These are phyloP conservation scores for Pseudocercospora macadamiae DNA, from an alignment of 2,329 filamentous ascomycete species.

Conservation along the genomic window DNA sequence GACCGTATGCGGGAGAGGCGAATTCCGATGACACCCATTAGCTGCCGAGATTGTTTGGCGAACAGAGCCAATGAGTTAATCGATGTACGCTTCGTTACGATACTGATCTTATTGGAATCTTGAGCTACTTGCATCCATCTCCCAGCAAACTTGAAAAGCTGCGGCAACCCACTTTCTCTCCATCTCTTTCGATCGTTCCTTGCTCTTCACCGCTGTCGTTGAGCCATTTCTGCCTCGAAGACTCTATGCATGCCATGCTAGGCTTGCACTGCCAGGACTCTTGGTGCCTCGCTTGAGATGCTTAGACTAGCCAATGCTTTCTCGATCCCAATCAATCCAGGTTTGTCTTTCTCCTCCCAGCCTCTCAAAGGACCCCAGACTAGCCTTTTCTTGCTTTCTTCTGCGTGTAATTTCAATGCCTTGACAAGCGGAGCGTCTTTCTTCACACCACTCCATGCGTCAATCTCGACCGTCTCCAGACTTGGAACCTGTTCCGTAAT, in stretches of 20 bases:
- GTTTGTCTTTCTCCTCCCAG: conserved; percentile 47
- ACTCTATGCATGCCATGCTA: conserved; percentile 4
- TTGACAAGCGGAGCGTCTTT: conserved; percentile 67
- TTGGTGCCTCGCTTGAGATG: conserved; percentile 19
- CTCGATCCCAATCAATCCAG: conserved; percentile 17
- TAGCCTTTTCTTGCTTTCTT: conserved; percentile 56
- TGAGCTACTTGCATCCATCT: no score
- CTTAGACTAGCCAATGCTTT: conserved; percentile 22
- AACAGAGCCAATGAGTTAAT: no score
- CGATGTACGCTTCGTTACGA: no score
- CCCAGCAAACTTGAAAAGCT: no score
- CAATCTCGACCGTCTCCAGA: conserved; percentile 66
- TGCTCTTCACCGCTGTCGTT: no score
- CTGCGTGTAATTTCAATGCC: conserved; percentile 59
- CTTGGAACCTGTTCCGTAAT: conserved; percentile 62
- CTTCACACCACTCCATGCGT: conserved; percentile 68
- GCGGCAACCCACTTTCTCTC: no score
- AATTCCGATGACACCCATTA: no score
- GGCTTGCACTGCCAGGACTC: conserved; percentile 20
- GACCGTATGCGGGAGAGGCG: no score
- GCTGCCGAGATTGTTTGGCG: no score
- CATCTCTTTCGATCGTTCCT: no score
- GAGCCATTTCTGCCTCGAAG: neutral
- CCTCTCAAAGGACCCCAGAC: conserved; percentile 69
- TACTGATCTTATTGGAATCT: no score